A percentile compares a stretch with the other conserved stretches of the same genome.
Evolutionary conservation across 2,329 filamentous ascomycete genomes (phyloP).

Genomic region (Gnomoniopsis smithogilvyi): DNA sequence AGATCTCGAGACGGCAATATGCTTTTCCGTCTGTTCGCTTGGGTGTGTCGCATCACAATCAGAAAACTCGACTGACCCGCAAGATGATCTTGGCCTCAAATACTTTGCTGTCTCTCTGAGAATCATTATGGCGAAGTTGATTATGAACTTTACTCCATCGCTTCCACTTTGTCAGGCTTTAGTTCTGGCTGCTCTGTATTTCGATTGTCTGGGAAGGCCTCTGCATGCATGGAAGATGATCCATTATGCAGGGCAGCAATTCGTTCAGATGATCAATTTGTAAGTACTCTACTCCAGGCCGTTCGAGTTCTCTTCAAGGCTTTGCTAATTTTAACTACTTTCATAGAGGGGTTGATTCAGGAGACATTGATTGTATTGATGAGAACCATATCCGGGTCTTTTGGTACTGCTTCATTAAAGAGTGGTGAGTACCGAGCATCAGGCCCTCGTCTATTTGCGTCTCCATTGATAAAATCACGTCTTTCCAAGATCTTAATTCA

Average conservation of each 20-base stretch:
- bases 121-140: slow-evolving; percentile 29
- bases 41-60: slow-evolving; percentile 24
- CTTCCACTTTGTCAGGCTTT: slow-evolving; percentile 31
- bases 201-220: slow-evolving; percentile 33
- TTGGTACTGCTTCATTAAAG: slow-evolving; percentile 70
- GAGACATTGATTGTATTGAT: slow-evolving; percentile 22
- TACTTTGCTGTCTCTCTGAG: slow-evolving; percentile 34
- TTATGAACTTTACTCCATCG: slow-evolving; percentile 31
- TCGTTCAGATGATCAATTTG: slow-evolving; percentile 30
- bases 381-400: slow-evolving; percentile 57
- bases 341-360: slow-evolving; percentile 14
- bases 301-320: neutral
- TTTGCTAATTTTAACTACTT: neutral
- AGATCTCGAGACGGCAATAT: slow-evolving; percentile 30
- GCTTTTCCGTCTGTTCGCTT: slow-evolving; percentile 34
- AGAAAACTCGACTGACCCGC: slow-evolving; percentile 3
- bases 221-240: slow-evolving; percentile 34
- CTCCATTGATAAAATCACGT: neutral
- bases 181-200: slow-evolving; percentile 35
- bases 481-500: neutral
- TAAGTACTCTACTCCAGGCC: slow-evolving; percentile 16
- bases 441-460: neutral
- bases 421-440: slow-evolving; percentile 50
- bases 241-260: slow-evolving; percentile 28
- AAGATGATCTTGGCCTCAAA: slow-evolving; percentile 27